These are phyloP conservation scores for Cucurbitaria berberidis DNA, from an alignment of 2,329 filamentous ascomycete genomes.

Conservation along the genomic window DNA sequence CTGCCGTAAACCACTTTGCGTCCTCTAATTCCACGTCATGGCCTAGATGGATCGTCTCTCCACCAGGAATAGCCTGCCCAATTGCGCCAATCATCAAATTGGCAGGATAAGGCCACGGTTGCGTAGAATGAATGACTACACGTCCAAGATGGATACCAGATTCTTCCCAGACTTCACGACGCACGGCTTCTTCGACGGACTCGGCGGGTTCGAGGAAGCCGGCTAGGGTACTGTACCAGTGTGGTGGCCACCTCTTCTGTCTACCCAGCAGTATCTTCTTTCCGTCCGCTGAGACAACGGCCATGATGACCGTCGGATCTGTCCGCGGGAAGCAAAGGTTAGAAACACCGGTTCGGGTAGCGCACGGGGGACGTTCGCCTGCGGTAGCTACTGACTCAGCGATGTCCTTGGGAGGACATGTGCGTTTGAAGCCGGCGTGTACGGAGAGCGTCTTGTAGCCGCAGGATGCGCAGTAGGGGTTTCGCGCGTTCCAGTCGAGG, in stretches of 20 bases:
- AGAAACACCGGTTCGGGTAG: slow-evolving; percentile 81
- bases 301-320: slow-evolving; percentile 94
- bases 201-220: slow-evolving; percentile 60
- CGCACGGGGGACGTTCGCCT: slow-evolving; percentile 70
- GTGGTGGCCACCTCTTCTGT: slow-evolving; percentile 78
- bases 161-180: slow-evolving; percentile 60
- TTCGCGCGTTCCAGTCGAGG: slow-evolving; percentile 92
- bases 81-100: slow-evolving; percentile 70
- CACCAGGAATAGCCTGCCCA: slow-evolving; percentile 79
- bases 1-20: slow-evolving; percentile 85
- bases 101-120: slow-evolving; percentile 62
- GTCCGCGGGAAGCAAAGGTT: slow-evolving; percentile 93
- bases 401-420: slow-evolving; percentile 75
- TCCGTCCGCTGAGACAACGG: slow-evolving; percentile 81
- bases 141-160: slow-evolving; percentile 55
- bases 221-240: slow-evolving; percentile 87
- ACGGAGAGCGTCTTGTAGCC: slow-evolving; percentile 80
- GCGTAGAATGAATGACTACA: slow-evolving; percentile 59
- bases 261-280: slow-evolving; percentile 82
- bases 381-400: slow-evolving; percentile 53
- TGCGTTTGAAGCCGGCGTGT: slow-evolving; percentile 80
- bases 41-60: slow-evolving; percentile 80
- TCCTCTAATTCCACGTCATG: slow-evolving; percentile 92
- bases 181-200: slow-evolving; percentile 58
- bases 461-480: slow-evolving; percentile 90